Evolutionary conservation across 768 basidiomycete genomes (phyloP).

Genomic region (Naematelia aurantialba): DNA sequence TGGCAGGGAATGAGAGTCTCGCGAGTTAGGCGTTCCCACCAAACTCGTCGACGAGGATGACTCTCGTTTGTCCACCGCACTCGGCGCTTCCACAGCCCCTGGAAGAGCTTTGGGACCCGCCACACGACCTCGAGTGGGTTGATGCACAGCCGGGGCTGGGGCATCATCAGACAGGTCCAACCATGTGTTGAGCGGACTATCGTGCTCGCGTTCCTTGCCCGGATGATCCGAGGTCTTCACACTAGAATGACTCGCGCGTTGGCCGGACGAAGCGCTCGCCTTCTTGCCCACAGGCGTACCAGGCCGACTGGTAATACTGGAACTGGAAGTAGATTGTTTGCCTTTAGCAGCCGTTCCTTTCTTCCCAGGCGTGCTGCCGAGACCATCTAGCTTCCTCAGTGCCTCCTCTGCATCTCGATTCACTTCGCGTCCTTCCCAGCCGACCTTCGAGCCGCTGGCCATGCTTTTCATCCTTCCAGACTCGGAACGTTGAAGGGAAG

Average conservation of each 20-base stretch:
- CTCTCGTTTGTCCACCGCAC: slow-evolving; percentile 24
- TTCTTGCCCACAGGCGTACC: slow-evolving; percentile 45
- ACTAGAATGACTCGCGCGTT: neutral
- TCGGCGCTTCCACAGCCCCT: neutral
- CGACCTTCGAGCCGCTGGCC: slow-evolving; percentile 6
- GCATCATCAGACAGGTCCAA: slow-evolving; percentile 30
- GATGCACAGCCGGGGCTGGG: neutral
- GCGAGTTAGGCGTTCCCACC: slow-evolving; percentile 38
- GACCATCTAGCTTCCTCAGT: slow-evolving; percentile 84
- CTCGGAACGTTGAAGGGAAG: slow-evolving; percentile 26
- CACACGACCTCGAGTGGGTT: slow-evolving; percentile 1
- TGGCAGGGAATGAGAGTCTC: slow-evolving; percentile 27
- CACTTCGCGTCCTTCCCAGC: slow-evolving; percentile 60
- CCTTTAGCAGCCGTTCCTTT: slow-evolving; percentile 8
- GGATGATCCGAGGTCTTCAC: neutral
- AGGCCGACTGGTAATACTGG: slow-evolving; percentile 59
- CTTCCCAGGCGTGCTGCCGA: slow-evolving; percentile 61
- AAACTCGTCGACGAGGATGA: slow-evolving; percentile 38
- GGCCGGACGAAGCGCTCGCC: neutral
- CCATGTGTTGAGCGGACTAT: slow-evolving; percentile 37
- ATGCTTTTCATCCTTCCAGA: slow-evolving; percentile 16
- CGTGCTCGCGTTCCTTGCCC: slow-evolving; percentile 12
- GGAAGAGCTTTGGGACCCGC: neutral
- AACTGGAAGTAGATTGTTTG: slow-evolving; percentile 14
- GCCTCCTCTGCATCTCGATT: slow-evolving; percentile 87